Base-by-base conservation (phyloP, 2,329 filamentous ascomycete species). In the Talaromyces amestolkiae region DNA sequence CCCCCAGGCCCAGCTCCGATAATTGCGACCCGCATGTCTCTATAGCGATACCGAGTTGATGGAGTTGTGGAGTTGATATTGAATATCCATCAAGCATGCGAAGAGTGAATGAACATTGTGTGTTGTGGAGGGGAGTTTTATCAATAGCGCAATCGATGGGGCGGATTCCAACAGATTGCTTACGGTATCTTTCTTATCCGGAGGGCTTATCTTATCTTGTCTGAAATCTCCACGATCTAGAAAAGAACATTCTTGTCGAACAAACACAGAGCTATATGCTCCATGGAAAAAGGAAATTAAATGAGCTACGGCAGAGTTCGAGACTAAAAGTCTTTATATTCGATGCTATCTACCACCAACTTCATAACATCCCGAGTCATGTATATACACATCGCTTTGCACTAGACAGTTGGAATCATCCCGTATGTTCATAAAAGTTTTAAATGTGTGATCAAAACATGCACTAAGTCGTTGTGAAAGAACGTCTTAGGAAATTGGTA, bases 1-100 rank as follows among this genome's bases (percentile, higher is more conserved):
- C 63, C 63, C 1, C 63, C 58, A 24, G 63, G 63, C 22, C 63
- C 63, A 60, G 63, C 63, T 19, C 63, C 63, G 15, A 65, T 65
- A 22, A 65, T 47, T 43, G 63, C 63, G n/a, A 65, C 56, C 24
- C 63, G 63, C 61, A 63, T 63, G 3, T n/a, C 3, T 33, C 41
- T 27, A 56, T 56, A 7, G 13, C 15, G 4, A 51, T 11, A 51
- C 15, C 13, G 27, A 17, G 1, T 31, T 51, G 11, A 51, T 27
- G 19, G 33, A 6, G 6, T 53, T 53, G 3, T 7, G 22, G 7
- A 15, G 35, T 41, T 45, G 15, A 31, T 17, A 15, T 27, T 4
- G 9, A 31, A 45, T 22, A 13, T 31, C 15, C 8, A 31, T 22
- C 13, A 33, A 39, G 27, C 13, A 17, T 43, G 39, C n/a, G 11